phyloP scores from a whole-genome alignment of 352 stramenopile species.

The Globisporangium nodosum region DNA sequence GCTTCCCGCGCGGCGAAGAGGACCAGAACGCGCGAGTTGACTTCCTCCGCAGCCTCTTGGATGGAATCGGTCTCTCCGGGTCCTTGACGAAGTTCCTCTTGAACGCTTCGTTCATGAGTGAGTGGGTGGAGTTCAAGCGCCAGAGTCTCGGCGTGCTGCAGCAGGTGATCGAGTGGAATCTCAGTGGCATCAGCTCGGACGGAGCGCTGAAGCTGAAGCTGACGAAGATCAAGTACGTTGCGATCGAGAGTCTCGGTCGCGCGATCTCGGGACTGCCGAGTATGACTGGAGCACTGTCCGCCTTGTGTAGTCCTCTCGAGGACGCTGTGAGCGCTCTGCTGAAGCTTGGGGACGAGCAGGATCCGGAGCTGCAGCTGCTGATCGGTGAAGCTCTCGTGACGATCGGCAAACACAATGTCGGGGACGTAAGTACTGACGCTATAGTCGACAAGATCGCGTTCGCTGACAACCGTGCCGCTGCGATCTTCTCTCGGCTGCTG shows the following conservation, averaged over 20 bases:
- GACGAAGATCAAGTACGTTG: slow-evolving; percentile 25
- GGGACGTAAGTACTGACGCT: slow-evolving; percentile 1
- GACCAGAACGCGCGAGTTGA: slow-evolving; percentile 34
- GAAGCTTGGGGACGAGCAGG: slow-evolving; percentile 17
- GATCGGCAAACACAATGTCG: slow-evolving; percentile 35
- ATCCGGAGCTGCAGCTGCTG: slow-evolving; percentile 46
- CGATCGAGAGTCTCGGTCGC: slow-evolving; percentile 36
- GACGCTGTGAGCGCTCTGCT: slow-evolving; percentile 19
- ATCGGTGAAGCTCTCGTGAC: slow-evolving; percentile 49
- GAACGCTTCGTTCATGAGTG: slow-evolving; percentile 6
- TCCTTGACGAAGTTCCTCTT: slow-evolving; percentile 22
- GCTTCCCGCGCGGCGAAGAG: slow-evolving; percentile 30
- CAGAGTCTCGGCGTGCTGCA: slow-evolving; percentile 22
- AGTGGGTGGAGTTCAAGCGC: slow-evolving; percentile 32
- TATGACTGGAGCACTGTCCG: neutral
- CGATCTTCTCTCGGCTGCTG: slow-evolving; percentile 38
- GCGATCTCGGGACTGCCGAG: slow-evolving; percentile 22
- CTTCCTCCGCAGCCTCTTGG: slow-evolving; percentile 34
- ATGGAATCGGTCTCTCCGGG: slow-evolving; percentile 31
- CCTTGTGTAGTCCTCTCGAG: slow-evolving; percentile 15
- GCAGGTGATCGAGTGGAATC: slow-evolving; percentile 38
- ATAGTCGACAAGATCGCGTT: neutral
- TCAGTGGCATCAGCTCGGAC: slow-evolving; percentile 30
- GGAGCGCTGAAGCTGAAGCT: slow-evolving; percentile 39
- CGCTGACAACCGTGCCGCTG: slow-evolving; percentile 23